These are phyloP conservation scores for Aspergillus ruber DNA, from an alignment of 2,329 filamentous ascomycete species.

Conservation along the genomic window DNA sequence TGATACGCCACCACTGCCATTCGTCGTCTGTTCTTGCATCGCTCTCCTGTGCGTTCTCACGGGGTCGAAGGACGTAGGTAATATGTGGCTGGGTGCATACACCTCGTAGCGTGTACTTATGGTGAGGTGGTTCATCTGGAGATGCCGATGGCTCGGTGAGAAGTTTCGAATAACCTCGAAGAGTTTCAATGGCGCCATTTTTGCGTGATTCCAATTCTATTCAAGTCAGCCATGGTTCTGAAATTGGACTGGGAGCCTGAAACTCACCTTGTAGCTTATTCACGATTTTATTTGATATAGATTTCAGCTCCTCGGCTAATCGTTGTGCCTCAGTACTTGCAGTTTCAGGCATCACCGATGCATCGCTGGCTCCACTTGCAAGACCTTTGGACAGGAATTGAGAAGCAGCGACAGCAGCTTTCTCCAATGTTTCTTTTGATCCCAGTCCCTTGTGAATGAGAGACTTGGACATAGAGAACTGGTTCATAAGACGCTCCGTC, in stretches of 20 bases:
- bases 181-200: slow-evolving; percentile 33
- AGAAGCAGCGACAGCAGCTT: slow-evolving; percentile 27
- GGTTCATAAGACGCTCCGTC: slow-evolving; percentile 25
- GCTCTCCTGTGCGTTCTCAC: slow-evolving; percentile 15
- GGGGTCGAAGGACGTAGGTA: slow-evolving; percentile 48
- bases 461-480: slow-evolving; percentile 21
- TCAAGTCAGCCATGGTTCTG: neutral
- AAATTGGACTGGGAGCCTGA: too few species aligned
- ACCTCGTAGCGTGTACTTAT: slow-evolving; percentile 52
- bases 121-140: slow-evolving; percentile 32
- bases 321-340: slow-evolving; percentile 18
- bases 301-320: slow-evolving; percentile 29
- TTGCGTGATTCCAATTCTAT: slow-evolving; percentile 40
- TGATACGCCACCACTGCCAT: slow-evolving; percentile 53
- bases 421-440: slow-evolving; percentile 28
- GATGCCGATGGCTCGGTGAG: slow-evolving; percentile 42
- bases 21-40: slow-evolving; percentile 18
- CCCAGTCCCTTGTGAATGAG: slow-evolving; percentile 15
- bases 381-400: slow-evolving; percentile 18
- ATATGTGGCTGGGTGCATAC: slow-evolving; percentile 53
- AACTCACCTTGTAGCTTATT: slow-evolving; percentile 34
- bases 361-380: slow-evolving; percentile 8
- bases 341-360: slow-evolving; percentile 11
- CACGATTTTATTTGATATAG: slow-evolving; percentile 33
- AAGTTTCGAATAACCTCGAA: slow-evolving; percentile 40